phyloP scores from a whole-genome alignment of 2,329 filamentous ascomycete species.

The Ophiosphaerella narmari region DNA sequence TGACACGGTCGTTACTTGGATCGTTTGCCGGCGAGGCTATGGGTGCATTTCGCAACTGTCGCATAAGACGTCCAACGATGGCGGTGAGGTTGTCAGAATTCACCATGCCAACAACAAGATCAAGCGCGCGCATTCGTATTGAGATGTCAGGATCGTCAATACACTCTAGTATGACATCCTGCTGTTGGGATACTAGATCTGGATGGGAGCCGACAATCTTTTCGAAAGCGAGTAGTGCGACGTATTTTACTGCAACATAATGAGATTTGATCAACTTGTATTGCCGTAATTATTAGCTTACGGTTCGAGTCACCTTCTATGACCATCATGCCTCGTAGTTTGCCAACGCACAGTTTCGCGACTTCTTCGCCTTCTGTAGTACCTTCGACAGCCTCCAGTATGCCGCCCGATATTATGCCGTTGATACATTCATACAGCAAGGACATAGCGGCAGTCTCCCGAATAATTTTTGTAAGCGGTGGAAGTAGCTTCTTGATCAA shows the following conservation, averaged over 20 bases:
- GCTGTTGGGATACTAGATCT: conserved; percentile 84
- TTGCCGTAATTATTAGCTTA: conserved; percentile 54
- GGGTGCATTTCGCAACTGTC: conserved; percentile 74
- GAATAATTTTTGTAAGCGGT: conserved; percentile 88
- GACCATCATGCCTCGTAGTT: conserved; percentile 91
- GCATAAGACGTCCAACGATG: conserved; percentile 85
- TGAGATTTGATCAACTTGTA: conserved; percentile 12
- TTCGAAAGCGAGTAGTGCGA: conserved; percentile 92
- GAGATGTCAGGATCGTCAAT: conserved; percentile 96
- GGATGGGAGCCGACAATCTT: conserved; percentile 91
- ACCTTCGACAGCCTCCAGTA: conserved; percentile 81
- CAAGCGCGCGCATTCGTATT: conserved; percentile 88
- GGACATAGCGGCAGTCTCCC: conserved; percentile 97
- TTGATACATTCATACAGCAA: conserved; percentile 97
- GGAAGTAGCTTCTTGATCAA: conserved; percentile 89
- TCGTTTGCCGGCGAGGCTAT: conserved; percentile 56
- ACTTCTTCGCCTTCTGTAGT: conserved; percentile 86
- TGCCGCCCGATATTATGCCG: conserved; percentile 95
- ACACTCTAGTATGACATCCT: conserved; percentile 95
- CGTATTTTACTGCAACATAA: conserved; percentile 79
- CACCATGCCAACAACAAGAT: conserved; percentile 93
- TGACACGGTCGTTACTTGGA: conserved; percentile 53
- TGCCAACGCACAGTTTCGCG: conserved; percentile 87
- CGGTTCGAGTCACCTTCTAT: conserved; percentile 91
- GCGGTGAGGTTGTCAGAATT: conserved; percentile 80